Evolutionary conservation across 2,329 filamentous ascomycete species (phyloP), one percentile per base, ranked within the genome.

Genomic region (Paraphaeosphaeria minitans): DNA sequence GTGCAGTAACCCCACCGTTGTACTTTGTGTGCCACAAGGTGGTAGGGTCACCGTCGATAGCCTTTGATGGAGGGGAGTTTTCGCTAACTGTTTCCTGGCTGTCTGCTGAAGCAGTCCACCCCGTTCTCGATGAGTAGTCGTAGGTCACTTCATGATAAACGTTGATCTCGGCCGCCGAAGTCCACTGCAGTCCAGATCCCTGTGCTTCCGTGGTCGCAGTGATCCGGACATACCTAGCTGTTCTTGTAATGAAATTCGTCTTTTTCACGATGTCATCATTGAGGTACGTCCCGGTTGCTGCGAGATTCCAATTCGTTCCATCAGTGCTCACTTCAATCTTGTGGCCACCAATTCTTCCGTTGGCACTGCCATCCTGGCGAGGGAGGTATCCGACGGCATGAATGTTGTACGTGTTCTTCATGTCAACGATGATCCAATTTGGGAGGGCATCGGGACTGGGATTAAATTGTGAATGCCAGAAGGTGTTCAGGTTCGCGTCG

Each of bases 341-440:
- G 55, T 78, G 73, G n/a, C 67, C 59, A 16, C 76, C 76, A 49
- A 78, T 76, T 24, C 72, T 74, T 9, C 76, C 75, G 56, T 77
- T 77, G 2, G 37, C 57, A n/a, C 41, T 64, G 22, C 66, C 66
- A 54, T 75, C 73, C 50, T 76, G 74, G 12, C 74, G 69, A 9
- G 72, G 76, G 21, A 68, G 61, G 31, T 75, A 73, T 33, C 60
- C 66, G 37, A 78, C 58, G 24, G 69, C 72, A 50, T 73, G 71
- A 29, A 77, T 59, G n/a, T 69, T 55, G 46, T 68, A 68, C 12
- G 43, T 59, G 2, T 56, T 55, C 51, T 74, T 68, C 68, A 77
- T 73, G 56, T 78, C 75, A 29, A 78, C 67, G 3, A 65, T 62
- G 35, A 75, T 67, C 50, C 55, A 66, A 57, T 77, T 68, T 3